Evolutionary conservation across 1,284 basidiomycete species (phyloP).

Genomic region (Tilletia indica): DNA sequence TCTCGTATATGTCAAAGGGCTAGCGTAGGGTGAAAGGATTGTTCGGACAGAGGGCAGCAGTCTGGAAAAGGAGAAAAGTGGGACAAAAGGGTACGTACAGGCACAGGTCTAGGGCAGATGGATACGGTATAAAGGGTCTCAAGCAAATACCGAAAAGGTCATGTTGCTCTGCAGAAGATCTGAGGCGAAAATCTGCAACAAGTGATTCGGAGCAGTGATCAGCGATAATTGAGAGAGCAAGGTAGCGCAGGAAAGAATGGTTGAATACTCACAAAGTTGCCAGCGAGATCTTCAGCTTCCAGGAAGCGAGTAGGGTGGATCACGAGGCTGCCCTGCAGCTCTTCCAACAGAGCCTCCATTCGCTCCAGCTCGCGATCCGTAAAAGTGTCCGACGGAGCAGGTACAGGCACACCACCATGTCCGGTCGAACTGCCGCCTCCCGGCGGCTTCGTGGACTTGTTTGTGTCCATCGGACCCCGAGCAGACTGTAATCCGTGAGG

Average conservation of each 20-base stretch:
- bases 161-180: slow-evolving; percentile 17
- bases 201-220: background rate
- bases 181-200: slow-evolving; percentile 17
- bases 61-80: background rate
- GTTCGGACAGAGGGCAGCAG: background rate
- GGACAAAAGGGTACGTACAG: background rate
- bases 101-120: no score
- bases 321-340: slow-evolving; percentile 43
- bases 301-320: slow-evolving; percentile 48
- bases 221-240: background rate
- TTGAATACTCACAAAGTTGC: slow-evolving; percentile 33
- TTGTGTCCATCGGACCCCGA: slow-evolving; percentile 1
- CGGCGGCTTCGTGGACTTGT: slow-evolving; percentile 12
- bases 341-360: slow-evolving; percentile 48
- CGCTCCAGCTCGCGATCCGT: slow-evolving; percentile 38
- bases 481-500: slow-evolving; percentile 4
- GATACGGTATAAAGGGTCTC: background rate
- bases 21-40: background rate
- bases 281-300: slow-evolving; percentile 46
- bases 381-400: slow-evolving; percentile 26
- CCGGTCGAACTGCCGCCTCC: background rate
- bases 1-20: background rate
- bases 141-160: slow-evolving; percentile 14
- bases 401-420: background rate
- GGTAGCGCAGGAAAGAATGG: background rate